Base-by-base conservation (phyloP, 805 yeast species). In the Ogataea minuta region DNA sequence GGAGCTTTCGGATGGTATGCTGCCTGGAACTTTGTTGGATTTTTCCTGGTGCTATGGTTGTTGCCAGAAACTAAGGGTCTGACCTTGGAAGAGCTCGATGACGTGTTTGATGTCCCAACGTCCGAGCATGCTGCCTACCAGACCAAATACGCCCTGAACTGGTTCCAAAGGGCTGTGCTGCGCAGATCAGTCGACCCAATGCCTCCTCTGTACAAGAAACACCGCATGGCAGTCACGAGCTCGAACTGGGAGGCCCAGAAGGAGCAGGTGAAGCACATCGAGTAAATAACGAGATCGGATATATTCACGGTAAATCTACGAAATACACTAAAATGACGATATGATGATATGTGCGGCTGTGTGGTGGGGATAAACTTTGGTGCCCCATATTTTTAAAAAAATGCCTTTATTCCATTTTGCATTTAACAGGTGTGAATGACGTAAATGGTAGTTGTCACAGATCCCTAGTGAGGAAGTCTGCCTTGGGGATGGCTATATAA, bases 1-100 rank as follows among this genome's bases (percentile, higher is more conserved):
- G 95, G 96, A 61, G 95, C 95, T 3, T 87, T 84, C 57, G 89
- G 93, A 11, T 87, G 80, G 74, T 87, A 85, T 54, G 95, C 93
- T 1, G 95, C 82, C 11, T 83, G 91, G 90, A 86, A 86, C 60
- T 52, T 79, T 39, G 67, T 79, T 40, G 86, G 85, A 0, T 80
- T 79, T 68, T 77, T 79, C 65, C 52, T 85, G 53, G 85, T 84
- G 7, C 72, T 85, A 37, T 79, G 84, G 72, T 68, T 81, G 58
- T 65, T 83, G 45, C 84, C 89, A 4, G 90, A 83, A 57, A 83
- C 90, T 2, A 77, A 77, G 64, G 79, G 79, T 25, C 72, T 79
- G 47, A 81, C 90, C 0, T 71, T 84, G 52, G 93, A 84, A 63
- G 88, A 84, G 61, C 70, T 84, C 56, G 91, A 84, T 56, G 79